Evolutionary conservation across 345 rosid species (phyloP).

Genomic region (Acer negundo): DNA sequence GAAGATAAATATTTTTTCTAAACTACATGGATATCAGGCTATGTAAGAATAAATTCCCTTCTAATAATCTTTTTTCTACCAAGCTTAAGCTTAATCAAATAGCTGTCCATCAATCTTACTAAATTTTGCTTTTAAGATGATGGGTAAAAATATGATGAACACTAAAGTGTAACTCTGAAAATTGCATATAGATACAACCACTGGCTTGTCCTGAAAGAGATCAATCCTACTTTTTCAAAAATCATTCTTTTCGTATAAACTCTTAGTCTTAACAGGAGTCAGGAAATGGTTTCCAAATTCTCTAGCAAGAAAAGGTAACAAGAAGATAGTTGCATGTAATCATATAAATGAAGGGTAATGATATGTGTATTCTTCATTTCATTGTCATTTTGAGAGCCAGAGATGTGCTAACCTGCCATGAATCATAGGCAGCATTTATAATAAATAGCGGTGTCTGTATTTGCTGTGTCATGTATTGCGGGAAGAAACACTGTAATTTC

Average conservation of each 20-base stretch:
- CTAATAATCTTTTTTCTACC: neutral
- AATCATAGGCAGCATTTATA: constrained; percentile 90
- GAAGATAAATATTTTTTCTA: neutral
- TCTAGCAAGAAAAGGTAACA: neutral
- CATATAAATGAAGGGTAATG: neutral
- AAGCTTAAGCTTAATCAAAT: neutral
- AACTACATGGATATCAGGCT: neutral
- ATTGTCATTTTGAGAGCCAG: neutral
- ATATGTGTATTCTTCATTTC: neutral
- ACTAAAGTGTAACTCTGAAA: neutral
- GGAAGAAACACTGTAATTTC: constrained; percentile 86
- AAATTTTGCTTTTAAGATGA: neutral
- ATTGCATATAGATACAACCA: neutral
- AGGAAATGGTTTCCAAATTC: constrained; percentile 11
- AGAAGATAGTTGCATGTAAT: neutral
- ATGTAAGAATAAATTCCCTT: neutral
- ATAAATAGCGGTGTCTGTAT: constrained; percentile 80
- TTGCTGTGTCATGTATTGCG: constrained; percentile 61
- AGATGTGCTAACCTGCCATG: constrained; percentile 81
- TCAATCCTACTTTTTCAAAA: neutral
- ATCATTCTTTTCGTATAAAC: neutral
- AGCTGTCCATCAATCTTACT: neutral
- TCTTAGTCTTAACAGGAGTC: neutral
- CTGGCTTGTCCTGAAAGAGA: no score
- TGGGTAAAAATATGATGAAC: neutral